These are phyloP conservation scores for Paracoccidioides brasiliensis DNA, from an alignment of 2,329 filamentous ascomycete species.

Conservation along the genomic window DNA sequence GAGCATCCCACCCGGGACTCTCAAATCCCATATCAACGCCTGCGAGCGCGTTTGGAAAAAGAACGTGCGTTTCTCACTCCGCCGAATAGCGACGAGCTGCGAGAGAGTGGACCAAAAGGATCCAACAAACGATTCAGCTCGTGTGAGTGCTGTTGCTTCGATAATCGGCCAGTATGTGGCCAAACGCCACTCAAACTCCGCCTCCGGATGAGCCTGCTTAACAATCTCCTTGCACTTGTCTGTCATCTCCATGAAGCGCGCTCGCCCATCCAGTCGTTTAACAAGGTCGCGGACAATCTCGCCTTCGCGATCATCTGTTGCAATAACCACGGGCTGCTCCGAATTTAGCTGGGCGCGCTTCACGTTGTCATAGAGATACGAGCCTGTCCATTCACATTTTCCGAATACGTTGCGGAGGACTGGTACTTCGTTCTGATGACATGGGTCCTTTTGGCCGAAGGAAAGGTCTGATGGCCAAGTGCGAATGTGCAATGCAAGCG, in stretches of 20 bases:
- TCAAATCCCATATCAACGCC: conserved; percentile 1
- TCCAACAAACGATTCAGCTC: conserved; percentile 1
- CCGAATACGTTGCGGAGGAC: not conserved
- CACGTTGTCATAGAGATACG: conserved; percentile 3
- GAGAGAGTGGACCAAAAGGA: conserved; percentile 4
- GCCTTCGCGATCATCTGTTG: conserved; percentile 1
- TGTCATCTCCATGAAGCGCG: conserved; percentile 3
- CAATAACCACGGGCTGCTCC: conserved; percentile 3
- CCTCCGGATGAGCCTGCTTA: not conserved
- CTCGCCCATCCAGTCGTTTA: not conserved
- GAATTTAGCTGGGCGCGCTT: not conserved
- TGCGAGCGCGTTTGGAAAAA: conserved; percentile 3
- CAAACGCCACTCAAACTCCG: conserved; percentile 1
- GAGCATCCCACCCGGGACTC: not conserved
- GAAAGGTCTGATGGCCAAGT: conserved; percentile 4
- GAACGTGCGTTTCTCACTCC: not conserved
- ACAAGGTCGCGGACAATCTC: not conserved
- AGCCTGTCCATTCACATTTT: conserved; percentile 3
- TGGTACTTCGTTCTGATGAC: conserved; percentile 1
- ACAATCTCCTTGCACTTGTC: not conserved
- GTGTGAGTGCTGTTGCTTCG: conserved; percentile 1
- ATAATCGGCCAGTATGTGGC: conserved; percentile 4
- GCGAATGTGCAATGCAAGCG: conserved; percentile 1
- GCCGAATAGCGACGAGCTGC: conserved; percentile 3
- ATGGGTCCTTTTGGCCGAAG: conserved; percentile 3